A percentile compares a stretch with the other conserved stretches of the same genome.
Conservation (phyloP, 768 basidiomycete genomes). For the Leucosporidium creatinivorum region DNA sequence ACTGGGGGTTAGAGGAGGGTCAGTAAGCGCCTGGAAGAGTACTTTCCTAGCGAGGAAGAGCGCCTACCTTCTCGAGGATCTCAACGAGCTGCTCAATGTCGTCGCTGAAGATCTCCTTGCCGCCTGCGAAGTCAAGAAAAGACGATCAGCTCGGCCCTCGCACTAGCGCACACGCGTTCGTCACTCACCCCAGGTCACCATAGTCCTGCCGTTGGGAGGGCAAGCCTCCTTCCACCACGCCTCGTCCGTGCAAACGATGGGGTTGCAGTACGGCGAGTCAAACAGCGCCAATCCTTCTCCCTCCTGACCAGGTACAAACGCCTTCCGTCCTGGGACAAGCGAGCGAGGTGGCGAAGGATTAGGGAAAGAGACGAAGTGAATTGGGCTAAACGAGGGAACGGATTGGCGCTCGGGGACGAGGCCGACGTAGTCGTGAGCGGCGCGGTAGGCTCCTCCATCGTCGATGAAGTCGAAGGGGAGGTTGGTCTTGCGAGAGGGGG, state of each 20-base stretch:
- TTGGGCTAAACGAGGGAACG: conserved; percentile 10
- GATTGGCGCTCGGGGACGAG: neutral
- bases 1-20: neutral
- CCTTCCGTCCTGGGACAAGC: neutral
- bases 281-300: conserved; percentile 12
- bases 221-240: conserved; percentile 20
- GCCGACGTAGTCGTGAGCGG: conserved; percentile 17
- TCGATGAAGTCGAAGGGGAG: conserved; percentile 22
- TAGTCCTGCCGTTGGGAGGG: conserved; percentile 11
- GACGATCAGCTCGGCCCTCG: too few relatives aligned
- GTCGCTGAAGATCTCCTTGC: conserved; percentile 27
- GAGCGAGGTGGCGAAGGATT: neutral
- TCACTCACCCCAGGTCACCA: conserved; percentile 20
- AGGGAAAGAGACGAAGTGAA: neutral
- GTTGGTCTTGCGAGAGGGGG: neutral
- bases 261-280: conserved; percentile 25
- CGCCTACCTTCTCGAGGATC: neutral
- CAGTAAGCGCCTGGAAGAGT: too few relatives aligned
- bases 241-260: conserved; percentile 12
- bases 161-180: neutral
- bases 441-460: neutral
- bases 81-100: conserved; percentile 13
- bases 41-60: too few relatives aligned
- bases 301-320: neutral
- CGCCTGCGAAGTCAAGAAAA: neutral